These are phyloP conservation scores for Lachnellula cervina DNA, from an alignment of 2,329 filamentous ascomycete species.

Conservation along the genomic window DNA sequence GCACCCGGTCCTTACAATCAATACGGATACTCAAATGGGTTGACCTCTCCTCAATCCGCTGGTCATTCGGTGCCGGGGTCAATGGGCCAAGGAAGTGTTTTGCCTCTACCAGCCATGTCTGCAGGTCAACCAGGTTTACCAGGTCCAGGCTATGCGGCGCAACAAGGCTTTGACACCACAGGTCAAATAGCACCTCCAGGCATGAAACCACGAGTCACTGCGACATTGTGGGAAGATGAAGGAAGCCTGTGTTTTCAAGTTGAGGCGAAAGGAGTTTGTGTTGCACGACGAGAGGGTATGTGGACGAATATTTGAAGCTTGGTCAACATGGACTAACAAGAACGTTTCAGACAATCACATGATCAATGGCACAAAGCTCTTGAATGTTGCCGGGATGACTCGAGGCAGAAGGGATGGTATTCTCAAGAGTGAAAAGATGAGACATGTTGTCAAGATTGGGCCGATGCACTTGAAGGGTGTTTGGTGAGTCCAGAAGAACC, in stretches of 20 bases:
- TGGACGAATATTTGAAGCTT: constrained; percentile 5
- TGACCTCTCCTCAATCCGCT: constrained; percentile 72
- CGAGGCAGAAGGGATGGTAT: constrained; percentile 92
- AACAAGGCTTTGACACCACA: constrained; percentile 68
- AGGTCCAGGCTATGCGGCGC: constrained; percentile 42
- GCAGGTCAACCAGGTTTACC: constrained; percentile 45
- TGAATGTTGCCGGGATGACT: constrained; percentile 98
- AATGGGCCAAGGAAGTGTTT: constrained; percentile 63
- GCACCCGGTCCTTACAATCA: constrained; percentile 52
- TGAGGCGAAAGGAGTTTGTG: constrained; percentile 92
- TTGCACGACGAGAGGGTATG: constrained; percentile 85
- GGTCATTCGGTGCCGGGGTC: constrained; percentile 64
- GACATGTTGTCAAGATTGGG: constrained; percentile 97
- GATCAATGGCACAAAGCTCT: constrained; percentile 96
- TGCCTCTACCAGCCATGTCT: constrained; percentile 58
- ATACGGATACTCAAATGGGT: constrained; percentile 71
- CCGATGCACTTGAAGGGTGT: constrained; percentile 99
- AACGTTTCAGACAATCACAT: constrained; percentile 78
- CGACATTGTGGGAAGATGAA: constrained; percentile 97
- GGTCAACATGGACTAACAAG: constrained; percentile 4
- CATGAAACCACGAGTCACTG: constrained; percentile 94
- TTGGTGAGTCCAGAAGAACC: constrained; percentile 58
- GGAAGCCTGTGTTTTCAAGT: constrained; percentile 97
- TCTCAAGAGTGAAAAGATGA: constrained; percentile 92
- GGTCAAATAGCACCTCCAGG: constrained; percentile 88